Evolutionary conservation across 805 yeast genomes (phyloP), one percentile per base, ranked within the genome.

Genomic region (Blastobotrys terrestris): DNA sequence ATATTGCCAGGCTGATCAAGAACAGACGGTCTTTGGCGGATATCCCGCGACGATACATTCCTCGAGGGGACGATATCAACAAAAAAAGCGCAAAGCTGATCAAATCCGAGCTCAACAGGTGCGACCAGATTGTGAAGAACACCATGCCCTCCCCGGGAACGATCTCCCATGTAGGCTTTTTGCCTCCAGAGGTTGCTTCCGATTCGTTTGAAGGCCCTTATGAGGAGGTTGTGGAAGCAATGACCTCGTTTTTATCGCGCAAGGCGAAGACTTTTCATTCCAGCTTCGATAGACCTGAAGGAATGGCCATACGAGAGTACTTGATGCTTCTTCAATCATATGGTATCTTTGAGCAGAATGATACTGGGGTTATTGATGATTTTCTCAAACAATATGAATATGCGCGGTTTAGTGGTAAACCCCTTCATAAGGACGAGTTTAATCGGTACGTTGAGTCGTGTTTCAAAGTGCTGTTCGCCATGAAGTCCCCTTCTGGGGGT

Each of bases 31-130:
- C 83, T 48, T 63, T 90, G 56, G 79, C 80, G 54, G 94, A 85
- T 58, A 86, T 91, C 16, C 97, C 97, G 0, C 79, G 85, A 56
- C 71, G 80, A 18, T 89, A 88, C 65, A 75, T 90, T 22, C 91
- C 96, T 1, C 73, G 80, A 15, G 68, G 74, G 4, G 82, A 78
- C 54, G 88, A 84, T 60, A 65, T 84, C 42, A 83, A 87, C 1
- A 66, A 66, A n/a, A 64, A 69, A 2, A 72, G 78, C 53, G 67
- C 77, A 43, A 58, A 62, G 3, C 61, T 68, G 59, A 73, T 84
- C 20, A 57, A 65, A 2, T 59, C 62, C 39, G 77, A 76, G 49
- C 68, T 76, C 54, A 63, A 64, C 1, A 68, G 74, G 47, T 76
- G 84, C 48, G 70, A 70, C 46, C 67, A 67, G 39, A 69, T 80